Conservation (phyloP, 495 filamentous ascomycete species). For the Physcia stellaris region DNA sequence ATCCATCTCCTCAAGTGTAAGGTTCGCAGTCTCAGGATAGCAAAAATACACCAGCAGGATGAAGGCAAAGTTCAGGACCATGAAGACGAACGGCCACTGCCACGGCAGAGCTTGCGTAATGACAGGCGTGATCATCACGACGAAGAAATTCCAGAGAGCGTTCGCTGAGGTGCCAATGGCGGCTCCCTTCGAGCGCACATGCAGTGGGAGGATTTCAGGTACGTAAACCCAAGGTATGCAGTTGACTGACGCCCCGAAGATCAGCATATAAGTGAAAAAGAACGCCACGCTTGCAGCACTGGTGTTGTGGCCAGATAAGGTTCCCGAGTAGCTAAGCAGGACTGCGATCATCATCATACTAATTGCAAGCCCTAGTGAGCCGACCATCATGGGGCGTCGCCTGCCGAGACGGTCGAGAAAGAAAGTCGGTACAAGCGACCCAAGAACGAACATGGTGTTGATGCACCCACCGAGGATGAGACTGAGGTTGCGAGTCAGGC, state of each 20-base stretch:
- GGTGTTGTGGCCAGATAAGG: conserved; percentile 17
- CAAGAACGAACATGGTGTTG: conserved; percentile 24
- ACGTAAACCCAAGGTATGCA: conserved; percentile 35
- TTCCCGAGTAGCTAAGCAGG: conserved; percentile 25
- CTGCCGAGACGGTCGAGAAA: conserved; percentile 42
- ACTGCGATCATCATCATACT: conserved; percentile 40
- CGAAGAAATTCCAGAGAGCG: conserved; percentile 41
- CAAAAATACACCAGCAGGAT: conserved; percentile 36
- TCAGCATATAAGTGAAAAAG: conserved; percentile 37
- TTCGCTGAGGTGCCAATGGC: conserved; percentile 29
- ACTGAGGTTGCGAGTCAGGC: conserved; percentile 34
- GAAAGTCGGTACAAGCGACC: conserved; percentile 32
- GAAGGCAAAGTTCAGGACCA: conserved; percentile 39
- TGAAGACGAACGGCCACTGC: conserved; percentile 49
- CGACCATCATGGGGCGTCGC: conserved; percentile 44
- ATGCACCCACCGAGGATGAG: conserved; percentile 39
- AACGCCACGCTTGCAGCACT: conserved; percentile 29
- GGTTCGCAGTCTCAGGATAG: conserved; percentile 33
- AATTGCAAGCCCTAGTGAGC: conserved; percentile 33
- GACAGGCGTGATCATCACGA: conserved; percentile 46
- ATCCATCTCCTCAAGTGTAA: conserved; percentile 17
- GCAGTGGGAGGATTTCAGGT: conserved; percentile 31
- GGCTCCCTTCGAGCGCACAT: conserved; percentile 29
- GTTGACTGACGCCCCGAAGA: conserved; percentile 34
- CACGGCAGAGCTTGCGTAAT: conserved; percentile 40